Percentiles rank a stretch among this genome's conserved stretches.
Evolutionary conservation across 768 basidiomycete species (phyloP).

Genomic region (Clathrus columnatus): DNA sequence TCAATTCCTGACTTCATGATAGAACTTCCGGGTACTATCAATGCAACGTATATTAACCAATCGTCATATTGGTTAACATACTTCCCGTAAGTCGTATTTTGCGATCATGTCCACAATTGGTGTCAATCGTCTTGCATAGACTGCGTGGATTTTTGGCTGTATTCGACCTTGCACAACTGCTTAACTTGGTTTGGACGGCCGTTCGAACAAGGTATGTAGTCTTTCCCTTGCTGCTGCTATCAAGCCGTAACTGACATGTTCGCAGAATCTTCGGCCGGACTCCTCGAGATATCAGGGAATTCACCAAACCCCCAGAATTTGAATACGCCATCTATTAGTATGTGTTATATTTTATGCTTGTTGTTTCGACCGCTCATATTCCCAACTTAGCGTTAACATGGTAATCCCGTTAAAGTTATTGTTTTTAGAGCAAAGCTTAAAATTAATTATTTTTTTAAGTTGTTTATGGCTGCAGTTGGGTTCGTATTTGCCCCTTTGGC

Average conservation of each 20-base stretch:
- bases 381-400: constrained; percentile 40
- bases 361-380: constrained; percentile 13
- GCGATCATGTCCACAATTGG: not conserved
- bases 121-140: constrained; percentile 28
- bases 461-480: constrained; percentile 90
- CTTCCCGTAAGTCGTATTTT: constrained; percentile 67
- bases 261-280: constrained; percentile 75
- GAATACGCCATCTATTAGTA: constrained; percentile 80
- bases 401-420: constrained; percentile 28
- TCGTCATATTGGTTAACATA: constrained; percentile 89
- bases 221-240: not conserved
- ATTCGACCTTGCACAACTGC: constrained; percentile 91
- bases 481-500: constrained; percentile 92
- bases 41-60: constrained; percentile 85
- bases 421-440: constrained; percentile 5
- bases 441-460: constrained; percentile 24
- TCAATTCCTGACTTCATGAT: not conserved
- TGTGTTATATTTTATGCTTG: constrained; percentile 22
- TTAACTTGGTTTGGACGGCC: constrained; percentile 82
- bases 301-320: constrained; percentile 86
- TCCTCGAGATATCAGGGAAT: constrained; percentile 82
- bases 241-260: not conserved
- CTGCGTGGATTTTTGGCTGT: constrained; percentile 90
- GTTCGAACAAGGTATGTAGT: constrained; percentile 68
- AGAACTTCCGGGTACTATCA: constrained; percentile 68